Evolutionary conservation across 2,329 filamentous ascomycete species (phyloP), one percentile per base, ranked within the genome.

Genomic region (Fusarium avenaceum): DNA sequence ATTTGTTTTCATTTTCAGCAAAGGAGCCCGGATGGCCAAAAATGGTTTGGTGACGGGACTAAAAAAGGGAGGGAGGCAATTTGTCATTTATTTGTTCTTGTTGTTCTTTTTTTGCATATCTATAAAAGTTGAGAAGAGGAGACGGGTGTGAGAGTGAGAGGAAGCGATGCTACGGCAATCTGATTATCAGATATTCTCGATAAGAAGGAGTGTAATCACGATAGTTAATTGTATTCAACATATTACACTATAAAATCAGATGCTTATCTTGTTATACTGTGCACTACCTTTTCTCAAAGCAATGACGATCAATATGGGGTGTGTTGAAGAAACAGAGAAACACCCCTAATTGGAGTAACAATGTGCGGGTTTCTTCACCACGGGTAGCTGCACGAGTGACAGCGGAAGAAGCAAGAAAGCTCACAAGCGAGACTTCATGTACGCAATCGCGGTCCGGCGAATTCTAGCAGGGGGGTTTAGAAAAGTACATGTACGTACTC

Each of bases 341-440:
- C 38, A 63, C 20, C 33, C 42, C 35, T 51, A 24, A 32, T 47
- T 44, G 22, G 28, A 30, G 28, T 30, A 30, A 30, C 14, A 33
- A 13, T n/a, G 24, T 5, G 19, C 28, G 15, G n/a, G 40, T 38
- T n/a, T 7, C 22, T 13, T 45, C 38, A 50, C 42, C 38, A 50
- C 44, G 17, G 49, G 35, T 68, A 58, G 55, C 43, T 62, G 66
- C 52, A 57, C 48, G 57, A 72, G 54, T 68, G 66, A 62, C 61
- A 69, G 71, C 66, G 63, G 57, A 67, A 71, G 63, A 72, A 73
- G 69, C 66, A 72, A 72, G 54, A 63, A 60, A 57, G 26, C 43
- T 44, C 49, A 65, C 62, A 70, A 57, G 45, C 56, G 57, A 63
- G 45, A 44, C 44, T 42, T 47, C 53, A 59, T 38, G 20, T 58